Conservation (phyloP, 2,329 filamentous ascomycete species). For the Pyrenophora graminea region DNA sequence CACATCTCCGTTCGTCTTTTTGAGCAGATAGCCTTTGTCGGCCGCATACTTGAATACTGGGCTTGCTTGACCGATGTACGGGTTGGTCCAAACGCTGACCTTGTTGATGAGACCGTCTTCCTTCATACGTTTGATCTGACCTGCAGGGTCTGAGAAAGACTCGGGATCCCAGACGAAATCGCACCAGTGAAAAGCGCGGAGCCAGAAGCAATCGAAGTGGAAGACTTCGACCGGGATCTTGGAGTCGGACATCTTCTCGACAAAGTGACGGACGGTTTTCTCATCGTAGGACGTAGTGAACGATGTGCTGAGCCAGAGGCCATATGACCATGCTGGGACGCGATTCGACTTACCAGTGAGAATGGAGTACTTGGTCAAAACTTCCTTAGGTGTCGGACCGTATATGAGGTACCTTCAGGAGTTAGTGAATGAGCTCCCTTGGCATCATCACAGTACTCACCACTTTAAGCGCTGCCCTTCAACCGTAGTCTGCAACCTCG, state of each 20-base stretch:
- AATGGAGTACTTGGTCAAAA: conserved; percentile 67
- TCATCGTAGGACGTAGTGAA: conserved; percentile 77
- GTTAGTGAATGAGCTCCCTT: conserved; percentile 1
- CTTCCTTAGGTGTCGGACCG: conserved; percentile 71
- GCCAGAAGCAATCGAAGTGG: conserved; percentile 80
- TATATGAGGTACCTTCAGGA: conserved; percentile 65
- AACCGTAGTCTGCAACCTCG: conserved; percentile 70
- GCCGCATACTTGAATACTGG: conserved; percentile 67
- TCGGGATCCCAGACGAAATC: conserved; percentile 73
- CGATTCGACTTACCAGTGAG: conserved; percentile 68
- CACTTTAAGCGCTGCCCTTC: conserved; percentile 72
- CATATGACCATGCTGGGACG: conserved; percentile 75
- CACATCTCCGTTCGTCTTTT: conserved; percentile 68
- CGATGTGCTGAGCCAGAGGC: conserved; percentile 75
- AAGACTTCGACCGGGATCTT: conserved; percentile 72
- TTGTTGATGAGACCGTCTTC: conserved; percentile 62
- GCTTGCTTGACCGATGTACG: conserved; percentile 72
- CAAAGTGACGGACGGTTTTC: conserved; percentile 67
- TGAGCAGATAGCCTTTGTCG: conserved; percentile 70
- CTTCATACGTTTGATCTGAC: conserved; percentile 67
- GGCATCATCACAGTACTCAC: conserved; percentile 15
- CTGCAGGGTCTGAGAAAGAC: conserved; percentile 69
- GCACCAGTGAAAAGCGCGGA: conserved; percentile 75
- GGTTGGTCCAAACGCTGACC: conserved; percentile 77
- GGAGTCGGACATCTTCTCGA: conserved; percentile 69